Percentiles rank a stretch among this genome's conserved stretches.
phyloP scores from a whole-genome alignment of 345 rosid species.

The Citrus inodora region DNA sequence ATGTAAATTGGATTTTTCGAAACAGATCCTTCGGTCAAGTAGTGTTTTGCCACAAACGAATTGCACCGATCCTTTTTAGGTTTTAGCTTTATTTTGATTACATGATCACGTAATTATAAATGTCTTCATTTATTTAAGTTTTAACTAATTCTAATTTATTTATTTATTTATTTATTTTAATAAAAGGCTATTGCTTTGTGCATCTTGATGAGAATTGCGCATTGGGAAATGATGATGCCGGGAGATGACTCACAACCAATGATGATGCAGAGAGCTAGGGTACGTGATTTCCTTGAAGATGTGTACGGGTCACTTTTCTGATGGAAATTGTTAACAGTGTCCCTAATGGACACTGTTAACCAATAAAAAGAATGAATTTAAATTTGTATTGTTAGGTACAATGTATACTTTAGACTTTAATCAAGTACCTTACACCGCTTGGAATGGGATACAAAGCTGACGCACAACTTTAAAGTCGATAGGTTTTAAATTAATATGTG shows the following conservation, averaged over 20 bases:
- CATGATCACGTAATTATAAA: neutral
- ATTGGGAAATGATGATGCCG: neutral
- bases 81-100: neutral
- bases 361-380: neutral
- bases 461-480: neutral
- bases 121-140: neutral
- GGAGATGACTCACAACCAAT: neutral
- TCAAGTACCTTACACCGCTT: neutral
- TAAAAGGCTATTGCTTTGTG: neutral
- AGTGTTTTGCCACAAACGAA: slow-evolving; percentile 17
- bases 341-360: neutral
- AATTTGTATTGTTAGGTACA: neutral
- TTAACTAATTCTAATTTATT: neutral
- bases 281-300: too few species aligned
- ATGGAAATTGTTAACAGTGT: too few species aligned
- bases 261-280: neutral
- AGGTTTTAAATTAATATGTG: neutral
- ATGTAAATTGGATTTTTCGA: neutral
- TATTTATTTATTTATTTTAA: neutral
- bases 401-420: neutral
- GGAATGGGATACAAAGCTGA: slow-evolving; percentile 22
- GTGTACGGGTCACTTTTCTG: too few species aligned
- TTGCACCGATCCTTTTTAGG: slow-evolving; percentile 5
- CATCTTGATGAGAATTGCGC: neutral
- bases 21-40: neutral